A percentile compares a stretch with the other conserved stretches of the same genome.
Conservation (phyloP, 805 yeast genomes). For the Priceomyces castillae region DNA sequence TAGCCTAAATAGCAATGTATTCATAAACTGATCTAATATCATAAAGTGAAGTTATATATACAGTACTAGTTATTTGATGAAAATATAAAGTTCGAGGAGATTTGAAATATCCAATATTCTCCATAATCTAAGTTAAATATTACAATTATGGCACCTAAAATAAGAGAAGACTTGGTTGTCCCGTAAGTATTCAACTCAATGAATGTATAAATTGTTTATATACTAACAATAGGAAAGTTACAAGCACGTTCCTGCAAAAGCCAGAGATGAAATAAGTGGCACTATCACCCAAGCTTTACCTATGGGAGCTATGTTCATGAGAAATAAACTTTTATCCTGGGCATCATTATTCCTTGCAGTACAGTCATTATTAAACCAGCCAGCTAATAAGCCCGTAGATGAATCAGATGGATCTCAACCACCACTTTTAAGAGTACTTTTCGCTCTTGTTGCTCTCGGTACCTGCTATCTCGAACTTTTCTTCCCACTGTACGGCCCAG, state of each 20-base stretch:
- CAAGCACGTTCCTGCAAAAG: slow-evolving; percentile 48
- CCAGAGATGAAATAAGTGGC: slow-evolving; percentile 43
- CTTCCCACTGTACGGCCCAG: slow-evolving; percentile 42
- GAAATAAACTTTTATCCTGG: slow-evolving; percentile 57
- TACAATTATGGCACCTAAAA: slow-evolving; percentile 21
- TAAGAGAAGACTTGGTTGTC: slow-evolving; percentile 33
- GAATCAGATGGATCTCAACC: slow-evolving; percentile 32
- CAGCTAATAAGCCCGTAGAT: slow-evolving; percentile 31
- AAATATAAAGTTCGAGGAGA: no score
- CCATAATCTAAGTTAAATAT: neutral
- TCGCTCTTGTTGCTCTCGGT: slow-evolving; percentile 46
- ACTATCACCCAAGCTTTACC: slow-evolving; percentile 58
- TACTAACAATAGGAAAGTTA: slow-evolving; percentile 29
- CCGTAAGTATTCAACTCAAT: slow-evolving; percentile 25
- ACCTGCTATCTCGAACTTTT: slow-evolving; percentile 56
- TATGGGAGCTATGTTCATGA: slow-evolving; percentile 68
- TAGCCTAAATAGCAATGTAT: no score
- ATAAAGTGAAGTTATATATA: no score
- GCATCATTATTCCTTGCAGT: slow-evolving; percentile 50
- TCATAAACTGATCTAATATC: no score
- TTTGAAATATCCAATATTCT: no score
- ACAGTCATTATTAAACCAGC: slow-evolving; percentile 47
- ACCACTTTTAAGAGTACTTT: slow-evolving; percentile 44
- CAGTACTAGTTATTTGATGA: no score
- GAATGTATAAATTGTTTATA: no score